Evolutionary conservation across 805 yeast species (phyloP).

Genomic region (Candida piceae): DNA sequence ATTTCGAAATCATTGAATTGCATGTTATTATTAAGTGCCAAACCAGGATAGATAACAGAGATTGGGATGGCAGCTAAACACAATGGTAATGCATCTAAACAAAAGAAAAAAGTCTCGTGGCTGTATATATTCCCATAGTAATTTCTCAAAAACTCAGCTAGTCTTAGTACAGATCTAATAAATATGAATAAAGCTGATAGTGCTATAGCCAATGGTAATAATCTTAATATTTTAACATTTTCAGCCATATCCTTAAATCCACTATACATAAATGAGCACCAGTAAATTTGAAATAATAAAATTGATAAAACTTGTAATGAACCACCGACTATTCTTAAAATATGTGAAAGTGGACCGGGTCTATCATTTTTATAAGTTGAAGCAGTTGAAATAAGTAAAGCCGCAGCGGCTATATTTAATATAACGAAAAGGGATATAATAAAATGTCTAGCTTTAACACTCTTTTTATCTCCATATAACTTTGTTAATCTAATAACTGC

Average conservation of each 20-base stretch:
- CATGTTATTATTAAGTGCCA: slow-evolving; percentile 32
- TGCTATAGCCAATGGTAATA: slow-evolving; percentile 40
- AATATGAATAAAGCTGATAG: slow-evolving; percentile 45
- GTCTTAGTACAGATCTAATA: slow-evolving; percentile 63
- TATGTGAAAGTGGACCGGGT: no score
- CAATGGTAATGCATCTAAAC: slow-evolving; percentile 58
- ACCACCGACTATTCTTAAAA: slow-evolving; percentile 67
- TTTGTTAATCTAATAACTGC: slow-evolving; percentile 56
- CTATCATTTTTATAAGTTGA: slow-evolving; percentile 25
- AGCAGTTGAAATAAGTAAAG: slow-evolving; percentile 38
- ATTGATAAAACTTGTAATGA: slow-evolving; percentile 67
- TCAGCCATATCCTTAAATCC: no score
- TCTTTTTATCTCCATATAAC: slow-evolving; percentile 48
- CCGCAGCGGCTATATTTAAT: slow-evolving; percentile 66
- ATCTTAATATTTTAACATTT: slow-evolving; percentile 33
- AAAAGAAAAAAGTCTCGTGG: slow-evolving; percentile 50
- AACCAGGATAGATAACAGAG: slow-evolving; percentile 58
- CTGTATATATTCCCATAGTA: slow-evolving; percentile 61
- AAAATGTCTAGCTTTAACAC: no score
- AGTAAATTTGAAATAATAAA: slow-evolving; percentile 47
- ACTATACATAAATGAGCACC: no score
- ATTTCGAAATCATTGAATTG: no score
- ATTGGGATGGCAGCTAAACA: slow-evolving; percentile 39
- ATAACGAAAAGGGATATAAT: no score
- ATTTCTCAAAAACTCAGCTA: slow-evolving; percentile 63